A percentile compares a stretch with the other conserved stretches of the same genome.
These are phyloP conservation scores for Fusarium mexicanum DNA, from an alignment of 2,329 filamentous ascomycete species.

Conservation along the genomic window DNA sequence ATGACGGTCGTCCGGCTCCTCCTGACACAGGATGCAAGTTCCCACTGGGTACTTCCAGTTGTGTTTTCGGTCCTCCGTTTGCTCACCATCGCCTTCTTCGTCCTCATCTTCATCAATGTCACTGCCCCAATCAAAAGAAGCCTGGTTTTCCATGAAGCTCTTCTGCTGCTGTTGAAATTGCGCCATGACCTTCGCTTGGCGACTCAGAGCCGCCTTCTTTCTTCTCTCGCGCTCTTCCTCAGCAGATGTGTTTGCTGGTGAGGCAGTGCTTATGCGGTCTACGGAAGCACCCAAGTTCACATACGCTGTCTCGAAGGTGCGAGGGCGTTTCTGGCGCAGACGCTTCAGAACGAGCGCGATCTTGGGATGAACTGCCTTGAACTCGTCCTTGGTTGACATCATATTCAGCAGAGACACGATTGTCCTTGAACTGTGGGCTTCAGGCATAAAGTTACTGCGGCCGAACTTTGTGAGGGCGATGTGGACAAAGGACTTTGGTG, in stretches of 20 bases:
- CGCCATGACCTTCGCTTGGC: slow-evolving; percentile 95
- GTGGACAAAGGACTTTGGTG: slow-evolving; percentile 74
- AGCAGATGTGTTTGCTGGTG: slow-evolving; percentile 74
- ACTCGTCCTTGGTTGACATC: slow-evolving; percentile 74
- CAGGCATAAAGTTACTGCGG: slow-evolving; percentile 68
- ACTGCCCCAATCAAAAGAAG: slow-evolving; percentile 83
- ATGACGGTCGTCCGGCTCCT: slow-evolving; percentile 88
- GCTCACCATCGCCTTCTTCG: slow-evolving; percentile 72
- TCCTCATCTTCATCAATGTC: slow-evolving; percentile 80
- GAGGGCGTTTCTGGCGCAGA: slow-evolving; percentile 84
- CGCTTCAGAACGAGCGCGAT: slow-evolving; percentile 84
- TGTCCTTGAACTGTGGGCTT: slow-evolving; percentile 66
- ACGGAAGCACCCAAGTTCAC: slow-evolving; percentile 71
- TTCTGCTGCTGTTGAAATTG: slow-evolving; percentile 98
- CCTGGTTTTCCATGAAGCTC: slow-evolving; percentile 90
- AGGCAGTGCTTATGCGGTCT: slow-evolving; percentile 83
- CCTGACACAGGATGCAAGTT: slow-evolving; percentile 95
- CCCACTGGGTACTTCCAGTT: slow-evolving; percentile 89
- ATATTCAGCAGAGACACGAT: slow-evolving; percentile 72
- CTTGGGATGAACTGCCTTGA: slow-evolving; percentile 85
- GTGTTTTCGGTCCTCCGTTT: slow-evolving; percentile 70
- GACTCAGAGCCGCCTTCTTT: slow-evolving; percentile 88
- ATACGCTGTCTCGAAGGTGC: slow-evolving; percentile 75
- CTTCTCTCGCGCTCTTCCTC: slow-evolving; percentile 83
- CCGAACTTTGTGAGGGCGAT: slow-evolving; percentile 73